Evolutionary conservation across 164 flowering plant species (phyloP).

Genomic region (Buxus sempervirens): DNA sequence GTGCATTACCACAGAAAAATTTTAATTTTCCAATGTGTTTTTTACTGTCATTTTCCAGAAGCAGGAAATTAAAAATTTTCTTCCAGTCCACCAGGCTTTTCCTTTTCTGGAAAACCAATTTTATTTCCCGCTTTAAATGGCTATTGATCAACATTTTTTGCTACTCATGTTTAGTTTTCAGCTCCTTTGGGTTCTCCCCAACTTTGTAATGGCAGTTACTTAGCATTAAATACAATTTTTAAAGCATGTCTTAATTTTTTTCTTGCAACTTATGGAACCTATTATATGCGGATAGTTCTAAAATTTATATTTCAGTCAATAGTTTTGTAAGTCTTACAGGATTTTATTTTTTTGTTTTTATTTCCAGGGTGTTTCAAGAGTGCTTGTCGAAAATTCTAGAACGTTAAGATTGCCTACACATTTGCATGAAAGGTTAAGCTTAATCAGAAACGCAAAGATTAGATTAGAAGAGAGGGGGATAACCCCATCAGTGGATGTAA

Average conservation of each 20-base stretch:
- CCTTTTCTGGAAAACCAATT: too few species aligned
- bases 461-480: constrained; percentile 73
- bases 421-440: constrained; percentile 80
- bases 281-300: too few species aligned
- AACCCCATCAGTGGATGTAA: constrained; percentile 79
- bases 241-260: too few species aligned
- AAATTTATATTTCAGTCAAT: not conserved
- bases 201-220: not conserved
- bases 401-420: constrained; percentile 76
- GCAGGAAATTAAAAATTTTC: not conserved
- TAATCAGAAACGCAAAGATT: constrained; percentile 71
- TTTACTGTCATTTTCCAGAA: not conserved
- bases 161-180: too few species aligned
- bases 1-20: too few species aligned
- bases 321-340: constrained; percentile 2
- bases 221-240: too few species aligned
- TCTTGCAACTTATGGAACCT: too few species aligned
- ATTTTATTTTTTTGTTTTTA: constrained; percentile 4
- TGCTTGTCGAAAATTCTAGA: constrained; percentile 74
- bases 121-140: not conserved
- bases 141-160: not conserved
- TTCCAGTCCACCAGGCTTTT: not conserved
- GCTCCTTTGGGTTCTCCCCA: not conserved
- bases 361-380: constrained; percentile 86
- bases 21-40: not conserved